Evolutionary conservation across 169 alveolate genomes (phyloP).

Genomic region (Plasmodium falciparum): DNA sequence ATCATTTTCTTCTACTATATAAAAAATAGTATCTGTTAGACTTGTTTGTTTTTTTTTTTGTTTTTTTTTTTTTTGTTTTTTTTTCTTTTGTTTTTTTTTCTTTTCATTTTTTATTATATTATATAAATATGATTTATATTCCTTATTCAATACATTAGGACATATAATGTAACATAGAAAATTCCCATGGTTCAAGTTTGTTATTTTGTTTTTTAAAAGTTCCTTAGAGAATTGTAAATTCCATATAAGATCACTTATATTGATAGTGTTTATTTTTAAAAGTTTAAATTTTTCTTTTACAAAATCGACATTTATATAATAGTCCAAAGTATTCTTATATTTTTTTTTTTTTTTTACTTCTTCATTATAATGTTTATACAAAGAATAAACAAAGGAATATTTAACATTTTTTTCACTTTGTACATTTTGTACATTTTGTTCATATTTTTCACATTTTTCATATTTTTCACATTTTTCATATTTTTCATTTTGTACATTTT

Average conservation of each 20-base stretch:
- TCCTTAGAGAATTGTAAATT: constrained; percentile 9
- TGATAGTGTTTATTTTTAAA: constrained; percentile 1
- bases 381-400: constrained; percentile 9
- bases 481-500: no score
- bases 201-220: constrained; percentile 9
- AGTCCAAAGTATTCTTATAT: not conserved
- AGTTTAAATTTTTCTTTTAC: not conserved
- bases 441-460: no score
- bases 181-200: not conserved
- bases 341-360: not conserved
- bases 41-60: not conserved
- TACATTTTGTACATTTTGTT: not conserved
- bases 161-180: constrained; percentile 26
- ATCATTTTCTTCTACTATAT: constrained; percentile 10
- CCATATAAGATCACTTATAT: constrained; percentile 37
- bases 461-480: no score
- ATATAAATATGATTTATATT: constrained; percentile 8
- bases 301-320: constrained; percentile 6
- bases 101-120: constrained; percentile 1
- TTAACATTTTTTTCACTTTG: not conserved
- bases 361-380: not conserved
- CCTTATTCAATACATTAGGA: not conserved
- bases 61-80: constrained; percentile 1
- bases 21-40: not conserved
- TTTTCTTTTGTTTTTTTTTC: not conserved